Percentiles rank a stretch among this genome's conserved stretches.
Evolutionary conservation across 2,329 filamentous ascomycete genomes (phyloP).

Genomic region (Claviceps sp.): DNA sequence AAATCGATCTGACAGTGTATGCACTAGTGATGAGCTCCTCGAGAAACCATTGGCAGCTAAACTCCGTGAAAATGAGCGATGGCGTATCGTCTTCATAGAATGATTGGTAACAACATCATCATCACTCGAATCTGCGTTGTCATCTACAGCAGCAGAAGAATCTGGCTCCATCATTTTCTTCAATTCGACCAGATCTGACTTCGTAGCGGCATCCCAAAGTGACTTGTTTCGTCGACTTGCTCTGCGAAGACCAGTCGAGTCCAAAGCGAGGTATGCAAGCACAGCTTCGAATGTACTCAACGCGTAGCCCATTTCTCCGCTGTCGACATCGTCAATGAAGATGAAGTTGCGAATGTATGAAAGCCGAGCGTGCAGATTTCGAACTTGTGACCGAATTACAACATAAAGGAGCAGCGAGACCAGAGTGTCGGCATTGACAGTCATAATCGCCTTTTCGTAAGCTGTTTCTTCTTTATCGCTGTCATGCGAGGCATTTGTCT

Average conservation of each 20-base stretch:
- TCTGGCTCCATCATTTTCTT: slow-evolving; percentile 68
- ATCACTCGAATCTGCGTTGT: slow-evolving; percentile 26
- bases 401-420: slow-evolving; percentile 86
- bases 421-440: slow-evolving; percentile 73
- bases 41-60: slow-evolving; percentile 30
- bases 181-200: slow-evolving; percentile 64
- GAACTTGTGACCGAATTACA: slow-evolving; percentile 79
- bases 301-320: slow-evolving; percentile 89
- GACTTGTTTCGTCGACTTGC: slow-evolving; percentile 77
- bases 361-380: slow-evolving; percentile 75
- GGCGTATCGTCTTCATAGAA: slow-evolving; percentile 31
- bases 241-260: slow-evolving; percentile 68
- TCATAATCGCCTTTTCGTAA: slow-evolving; percentile 43
- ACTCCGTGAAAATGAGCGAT: slow-evolving; percentile 34
- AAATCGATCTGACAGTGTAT: slow-evolving; percentile 34
- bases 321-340: slow-evolving; percentile 95
- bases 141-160: slow-evolving; percentile 32
- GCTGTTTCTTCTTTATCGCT: slow-evolving; percentile 17
- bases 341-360: slow-evolving; percentile 97
- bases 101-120: slow-evolving; percentile 36
- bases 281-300: slow-evolving; percentile 94
- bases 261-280: slow-evolving; percentile 69
- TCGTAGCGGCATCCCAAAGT: slow-evolving; percentile 74
- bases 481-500: slow-evolving; percentile 17
- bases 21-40: slow-evolving; percentile 27